A percentile compares a stretch with the other conserved stretches of the same genome.
phyloP scores from a whole-genome alignment of 208 protist species.

The Leishmania guyanensis region DNA sequence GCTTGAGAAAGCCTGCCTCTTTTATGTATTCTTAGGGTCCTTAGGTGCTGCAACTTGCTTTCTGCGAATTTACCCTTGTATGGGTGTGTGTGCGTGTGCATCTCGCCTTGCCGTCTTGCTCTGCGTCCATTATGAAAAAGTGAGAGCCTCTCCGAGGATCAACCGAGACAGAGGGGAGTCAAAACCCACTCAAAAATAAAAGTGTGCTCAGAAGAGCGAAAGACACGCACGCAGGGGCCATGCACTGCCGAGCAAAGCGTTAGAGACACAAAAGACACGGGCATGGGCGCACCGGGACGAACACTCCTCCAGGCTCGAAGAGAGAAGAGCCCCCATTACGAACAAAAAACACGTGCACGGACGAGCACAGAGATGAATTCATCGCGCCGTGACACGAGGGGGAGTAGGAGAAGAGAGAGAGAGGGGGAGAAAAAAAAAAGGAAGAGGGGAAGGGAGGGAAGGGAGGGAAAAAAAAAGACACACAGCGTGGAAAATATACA shows the following conservation, averaged over 20 bases:
- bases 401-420: neutral
- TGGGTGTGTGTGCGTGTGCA: neutral
- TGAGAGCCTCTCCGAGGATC: neutral
- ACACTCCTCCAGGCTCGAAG: neutral
- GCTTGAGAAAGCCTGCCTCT: neutral
- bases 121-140: neutral
- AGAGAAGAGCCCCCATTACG: neutral
- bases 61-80: neutral
- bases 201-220: neutral
- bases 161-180: neutral
- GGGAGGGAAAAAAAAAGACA: neutral
- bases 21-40: neutral
- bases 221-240: neutral
- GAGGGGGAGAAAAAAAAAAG: neutral
- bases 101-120: no score
- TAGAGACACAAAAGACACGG: neutral
- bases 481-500: no score
- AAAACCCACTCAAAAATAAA: neutral
- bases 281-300: neutral
- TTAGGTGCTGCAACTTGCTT: neutral
- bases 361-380: no score
- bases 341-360: neutral
- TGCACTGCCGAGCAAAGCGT: neutral
- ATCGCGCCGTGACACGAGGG: neutral
- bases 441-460: neutral